A percentile compares a stretch with the other conserved stretches of the same genome.
Evolutionary conservation across 2,329 filamentous ascomycete species (phyloP).

Genomic region (Nigrospora sphaerica): DNA sequence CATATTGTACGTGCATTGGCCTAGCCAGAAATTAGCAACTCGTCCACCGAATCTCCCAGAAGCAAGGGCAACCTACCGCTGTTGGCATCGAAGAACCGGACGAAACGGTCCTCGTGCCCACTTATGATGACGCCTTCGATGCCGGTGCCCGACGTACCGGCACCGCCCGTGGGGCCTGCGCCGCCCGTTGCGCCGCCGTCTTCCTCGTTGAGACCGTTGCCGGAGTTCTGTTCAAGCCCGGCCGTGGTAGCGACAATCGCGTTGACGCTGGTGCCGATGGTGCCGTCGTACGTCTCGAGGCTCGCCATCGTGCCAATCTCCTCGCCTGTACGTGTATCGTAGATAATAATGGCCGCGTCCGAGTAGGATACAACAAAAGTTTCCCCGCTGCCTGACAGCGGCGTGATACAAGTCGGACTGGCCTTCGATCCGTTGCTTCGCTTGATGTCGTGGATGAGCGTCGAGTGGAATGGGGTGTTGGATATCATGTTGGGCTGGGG

Average conservation of each 20-base stretch:
- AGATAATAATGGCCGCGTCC: conserved; percentile 84
- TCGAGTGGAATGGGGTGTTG: conserved; percentile 79
- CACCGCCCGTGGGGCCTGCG: conserved; percentile 73
- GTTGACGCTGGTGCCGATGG: conserved; percentile 73
- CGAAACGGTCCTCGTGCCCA: conserved; percentile 92
- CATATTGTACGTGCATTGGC: conserved; percentile 99
- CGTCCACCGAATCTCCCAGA: background rate
- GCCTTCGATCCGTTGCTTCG: conserved; percentile 58
- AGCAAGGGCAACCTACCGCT: conserved; percentile 63
- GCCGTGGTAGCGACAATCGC: conserved; percentile 81
- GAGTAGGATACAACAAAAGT: conserved; percentile 90
- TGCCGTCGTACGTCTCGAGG: conserved; percentile 87
- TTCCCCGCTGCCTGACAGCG: conserved; percentile 74
- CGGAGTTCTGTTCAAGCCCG: conserved; percentile 67
- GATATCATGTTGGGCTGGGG: conserved; percentile 85
- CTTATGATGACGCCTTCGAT: conserved; percentile 93
- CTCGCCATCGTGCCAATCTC: conserved; percentile 91
- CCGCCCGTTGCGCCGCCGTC: conserved; percentile 52
- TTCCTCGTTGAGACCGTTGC: conserved; percentile 58
- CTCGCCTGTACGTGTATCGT: conserved; percentile 86
- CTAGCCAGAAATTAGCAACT: conserved; percentile 35
- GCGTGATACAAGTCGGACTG: conserved; percentile 88
- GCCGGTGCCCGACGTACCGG: conserved; percentile 60
- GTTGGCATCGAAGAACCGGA: conserved; percentile 97
- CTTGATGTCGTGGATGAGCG: conserved; percentile 78